Evolutionary conservation across 176 grass and related monocot species (phyloP).

Genomic region (Otatea glauca): DNA sequence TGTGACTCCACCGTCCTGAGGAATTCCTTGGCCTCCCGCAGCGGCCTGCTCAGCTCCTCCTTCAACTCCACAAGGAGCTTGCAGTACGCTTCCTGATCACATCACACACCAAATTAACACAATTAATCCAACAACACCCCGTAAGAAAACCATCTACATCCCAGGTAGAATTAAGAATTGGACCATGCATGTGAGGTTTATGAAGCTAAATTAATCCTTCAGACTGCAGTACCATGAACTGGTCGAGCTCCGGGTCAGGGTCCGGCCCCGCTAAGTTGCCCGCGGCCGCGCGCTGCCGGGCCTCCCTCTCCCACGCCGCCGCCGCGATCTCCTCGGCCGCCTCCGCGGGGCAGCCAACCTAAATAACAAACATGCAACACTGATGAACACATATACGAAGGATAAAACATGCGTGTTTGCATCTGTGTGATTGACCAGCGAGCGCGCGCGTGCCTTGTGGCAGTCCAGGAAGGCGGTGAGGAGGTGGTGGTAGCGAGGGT

Average conservation of each 20-base stretch:
- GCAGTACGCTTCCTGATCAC: slow-evolving; percentile 50
- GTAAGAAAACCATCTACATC: background rate
- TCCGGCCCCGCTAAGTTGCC: slow-evolving; percentile 29
- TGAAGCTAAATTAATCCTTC: background rate
- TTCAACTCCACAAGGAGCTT: slow-evolving; percentile 44
- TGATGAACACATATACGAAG: background rate
- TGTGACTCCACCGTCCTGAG: slow-evolving; percentile 34
- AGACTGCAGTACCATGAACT: slow-evolving; percentile 52
- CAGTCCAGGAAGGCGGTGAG: slow-evolving; percentile 66
- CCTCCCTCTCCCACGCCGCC: slow-evolving; percentile 32
- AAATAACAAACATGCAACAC: background rate
- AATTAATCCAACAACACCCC: background rate
- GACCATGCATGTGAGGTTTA: background rate
- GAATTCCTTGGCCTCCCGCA: slow-evolving; percentile 57
- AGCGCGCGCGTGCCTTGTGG: slow-evolving; percentile 52
- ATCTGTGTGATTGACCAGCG: background rate
- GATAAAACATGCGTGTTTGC: background rate
- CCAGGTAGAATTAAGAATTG: background rate
- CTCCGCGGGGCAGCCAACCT: slow-evolving; percentile 45
- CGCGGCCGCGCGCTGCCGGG: slow-evolving; percentile 43
- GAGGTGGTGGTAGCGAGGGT: slow-evolving; percentile 61
- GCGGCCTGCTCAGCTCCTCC: slow-evolving; percentile 51
- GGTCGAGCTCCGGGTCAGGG: slow-evolving; percentile 63
- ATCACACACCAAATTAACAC: background rate
- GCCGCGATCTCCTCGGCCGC: slow-evolving; percentile 38